phyloP scores from a whole-genome alignment of 2,329 filamentous ascomycete genomes.

The Phialophora macrospora region DNA sequence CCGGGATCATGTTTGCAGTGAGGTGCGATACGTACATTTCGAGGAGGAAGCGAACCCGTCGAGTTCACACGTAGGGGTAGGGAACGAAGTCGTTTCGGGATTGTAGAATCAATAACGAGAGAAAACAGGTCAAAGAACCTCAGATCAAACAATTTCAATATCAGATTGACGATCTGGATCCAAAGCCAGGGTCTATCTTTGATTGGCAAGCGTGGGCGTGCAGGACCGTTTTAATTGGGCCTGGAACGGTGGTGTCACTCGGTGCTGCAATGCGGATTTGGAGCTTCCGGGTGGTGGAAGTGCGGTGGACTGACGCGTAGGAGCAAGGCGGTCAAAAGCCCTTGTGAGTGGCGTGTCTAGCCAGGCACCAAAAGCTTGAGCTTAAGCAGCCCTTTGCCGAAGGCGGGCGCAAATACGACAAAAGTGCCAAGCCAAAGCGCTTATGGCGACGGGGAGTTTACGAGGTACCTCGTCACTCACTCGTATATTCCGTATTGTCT shows the following conservation, averaged over 20 bases:
- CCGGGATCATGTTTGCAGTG: slow-evolving; percentile 5
- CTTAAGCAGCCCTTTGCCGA: background rate
- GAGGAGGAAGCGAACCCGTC: background rate
- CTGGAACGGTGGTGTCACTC: slow-evolving; percentile 33
- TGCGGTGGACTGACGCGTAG: slow-evolving; percentile 27
- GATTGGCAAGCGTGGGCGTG: slow-evolving; percentile 22
- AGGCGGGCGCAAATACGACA: background rate
- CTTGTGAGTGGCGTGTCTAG: slow-evolving; percentile 9
- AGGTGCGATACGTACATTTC: slow-evolving; percentile 24
- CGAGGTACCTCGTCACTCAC: background rate
- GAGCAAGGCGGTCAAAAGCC: slow-evolving; percentile 6
- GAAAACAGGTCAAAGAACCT: slow-evolving; percentile 3
- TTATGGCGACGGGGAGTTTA: background rate
- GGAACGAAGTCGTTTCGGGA: background rate
- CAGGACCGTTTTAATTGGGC: slow-evolving; percentile 30
- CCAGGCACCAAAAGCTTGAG: slow-evolving; percentile 4
- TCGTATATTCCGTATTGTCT: too few relatives aligned
- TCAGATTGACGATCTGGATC: slow-evolving; percentile 11
- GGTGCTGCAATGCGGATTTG: slow-evolving; percentile 22
- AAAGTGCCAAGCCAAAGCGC: background rate
- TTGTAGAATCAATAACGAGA: background rate
- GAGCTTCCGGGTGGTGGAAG: slow-evolving; percentile 20
- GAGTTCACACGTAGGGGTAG: background rate
- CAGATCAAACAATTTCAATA: slow-evolving; percentile 17
- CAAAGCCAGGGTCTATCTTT: slow-evolving; percentile 16